Conservation (phyloP, 306 rosid species). For the Delonix regia region DNA sequence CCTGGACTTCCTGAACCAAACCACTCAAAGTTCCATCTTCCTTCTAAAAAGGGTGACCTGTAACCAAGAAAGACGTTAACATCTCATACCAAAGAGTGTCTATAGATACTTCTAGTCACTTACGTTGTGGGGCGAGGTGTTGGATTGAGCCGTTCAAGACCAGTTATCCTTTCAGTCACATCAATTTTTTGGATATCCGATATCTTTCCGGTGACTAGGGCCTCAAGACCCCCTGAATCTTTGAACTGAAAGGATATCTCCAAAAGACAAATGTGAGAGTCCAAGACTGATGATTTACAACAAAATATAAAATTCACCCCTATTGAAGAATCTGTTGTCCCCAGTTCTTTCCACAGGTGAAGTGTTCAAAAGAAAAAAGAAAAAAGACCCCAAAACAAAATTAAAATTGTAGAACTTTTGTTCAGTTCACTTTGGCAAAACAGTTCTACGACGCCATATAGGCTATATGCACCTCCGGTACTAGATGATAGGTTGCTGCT, state of each 20-base stretch:
- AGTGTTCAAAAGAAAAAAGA: conserved; percentile 27
- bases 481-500: neutral
- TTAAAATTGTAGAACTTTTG: neutral
- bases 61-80: conserved; percentile 50
- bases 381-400: neutral
- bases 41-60: conserved; percentile 98
- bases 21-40: conserved; percentile 96
- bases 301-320: neutral
- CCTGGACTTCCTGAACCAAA: conserved; percentile 86
- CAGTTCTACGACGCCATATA: neutral
- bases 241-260: conserved; percentile 69
- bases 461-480: neutral
- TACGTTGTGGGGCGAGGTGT: conserved; percentile 97
- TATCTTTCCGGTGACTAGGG: conserved; percentile 82
- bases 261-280: conserved; percentile 34
- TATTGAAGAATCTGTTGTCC: neutral
- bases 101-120: conserved; percentile 29
- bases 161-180: conserved; percentile 92
- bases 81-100: conserved; percentile 37
- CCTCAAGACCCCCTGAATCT: conserved; percentile 95
- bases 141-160: conserved; percentile 95
- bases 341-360: neutral
- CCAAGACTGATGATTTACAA: conserved; percentile 10
- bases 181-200: conserved; percentile 81
- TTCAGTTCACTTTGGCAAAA: neutral